These are phyloP conservation scores for Fraxinus excelsior DNA, from an alignment of 257 asterid genomes.

Conservation along the genomic window DNA sequence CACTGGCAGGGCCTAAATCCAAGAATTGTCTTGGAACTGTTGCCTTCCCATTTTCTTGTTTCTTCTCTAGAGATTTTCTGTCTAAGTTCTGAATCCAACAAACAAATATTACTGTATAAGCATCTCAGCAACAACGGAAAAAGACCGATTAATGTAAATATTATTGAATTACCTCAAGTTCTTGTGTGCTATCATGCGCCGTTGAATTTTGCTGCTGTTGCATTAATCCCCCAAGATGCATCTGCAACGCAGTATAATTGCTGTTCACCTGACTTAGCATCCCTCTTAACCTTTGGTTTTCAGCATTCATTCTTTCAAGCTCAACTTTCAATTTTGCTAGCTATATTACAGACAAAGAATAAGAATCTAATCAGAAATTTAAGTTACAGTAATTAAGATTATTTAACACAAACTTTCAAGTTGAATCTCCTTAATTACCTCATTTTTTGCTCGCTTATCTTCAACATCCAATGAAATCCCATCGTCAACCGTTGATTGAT, in stretches of 20 bases:
- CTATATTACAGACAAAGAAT: not conserved
- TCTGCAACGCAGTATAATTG: not conserved
- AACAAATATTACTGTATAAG: not conserved
- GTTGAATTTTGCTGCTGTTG: slow-evolving; percentile 31
- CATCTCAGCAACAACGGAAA: not conserved
- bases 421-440: slow-evolving; percentile 41
- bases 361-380: not conserved
- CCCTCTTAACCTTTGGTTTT: not conserved
- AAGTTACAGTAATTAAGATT: not conserved
- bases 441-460: slow-evolving; percentile 55
- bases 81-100: slow-evolving; percentile 10
- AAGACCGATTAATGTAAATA: no score
- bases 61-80: slow-evolving; percentile 27
- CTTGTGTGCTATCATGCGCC: slow-evolving; percentile 14
- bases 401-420: not conserved
- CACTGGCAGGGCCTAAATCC: slow-evolving; percentile 44
- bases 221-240: not conserved
- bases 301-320: not conserved
- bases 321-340: not conserved
- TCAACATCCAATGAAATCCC: slow-evolving; percentile 51
- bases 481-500: slow-evolving; percentile 82
- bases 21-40: slow-evolving; percentile 64
- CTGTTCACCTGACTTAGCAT: not conserved
- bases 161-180: slow-evolving; percentile 45
- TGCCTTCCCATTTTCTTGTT: slow-evolving; percentile 26